These are phyloP conservation scores for Alternaria gansuensis DNA, from an alignment of 2,329 filamentous ascomycete species.

Conservation along the genomic window DNA sequence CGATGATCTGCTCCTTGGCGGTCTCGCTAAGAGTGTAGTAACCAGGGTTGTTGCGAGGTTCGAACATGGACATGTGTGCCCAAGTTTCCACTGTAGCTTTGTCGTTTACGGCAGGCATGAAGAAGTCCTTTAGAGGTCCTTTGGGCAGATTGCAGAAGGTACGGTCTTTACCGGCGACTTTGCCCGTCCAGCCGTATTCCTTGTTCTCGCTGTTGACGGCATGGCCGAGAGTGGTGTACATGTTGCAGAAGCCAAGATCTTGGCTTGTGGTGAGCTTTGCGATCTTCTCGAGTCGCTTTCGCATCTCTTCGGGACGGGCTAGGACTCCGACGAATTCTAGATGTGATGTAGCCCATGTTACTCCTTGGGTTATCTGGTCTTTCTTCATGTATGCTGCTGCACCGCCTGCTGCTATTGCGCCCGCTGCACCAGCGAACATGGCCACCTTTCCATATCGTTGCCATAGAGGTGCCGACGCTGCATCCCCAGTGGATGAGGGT, in stretches of 20 bases:
- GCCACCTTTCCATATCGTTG: constrained; percentile 85
- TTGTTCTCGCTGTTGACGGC: constrained; percentile 63
- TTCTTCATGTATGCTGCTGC: constrained; percentile 87
- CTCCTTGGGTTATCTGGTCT: constrained; percentile 78
- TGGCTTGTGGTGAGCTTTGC: constrained; percentile 70
- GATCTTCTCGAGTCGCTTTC: constrained; percentile 74
- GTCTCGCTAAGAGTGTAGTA: constrained; percentile 73
- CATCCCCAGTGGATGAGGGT: constrained; percentile 55
- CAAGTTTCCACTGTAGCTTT: constrained; percentile 78
- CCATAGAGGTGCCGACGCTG: constrained; percentile 65
- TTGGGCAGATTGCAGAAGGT: constrained; percentile 81
- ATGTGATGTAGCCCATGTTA: constrained; percentile 86
- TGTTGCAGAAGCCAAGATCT: constrained; percentile 79
- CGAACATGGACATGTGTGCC: constrained; percentile 86
- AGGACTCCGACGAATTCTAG: constrained; percentile 93
- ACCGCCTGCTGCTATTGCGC: constrained; percentile 81
- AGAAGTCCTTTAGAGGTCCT: constrained; percentile 44
- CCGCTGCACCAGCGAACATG: constrained; percentile 82
- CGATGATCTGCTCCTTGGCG: constrained; percentile 70
- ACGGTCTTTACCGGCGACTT: constrained; percentile 72
- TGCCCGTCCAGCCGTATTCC: constrained; percentile 57
- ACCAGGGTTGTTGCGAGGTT: constrained; percentile 73
- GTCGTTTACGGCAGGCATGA: constrained; percentile 71
- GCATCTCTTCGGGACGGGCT: constrained; percentile 81
- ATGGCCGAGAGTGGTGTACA: constrained; percentile 84